Conservation (phyloP, 2,329 filamentous ascomycete species). For the Byssoonygena ceratinophila region DNA sequence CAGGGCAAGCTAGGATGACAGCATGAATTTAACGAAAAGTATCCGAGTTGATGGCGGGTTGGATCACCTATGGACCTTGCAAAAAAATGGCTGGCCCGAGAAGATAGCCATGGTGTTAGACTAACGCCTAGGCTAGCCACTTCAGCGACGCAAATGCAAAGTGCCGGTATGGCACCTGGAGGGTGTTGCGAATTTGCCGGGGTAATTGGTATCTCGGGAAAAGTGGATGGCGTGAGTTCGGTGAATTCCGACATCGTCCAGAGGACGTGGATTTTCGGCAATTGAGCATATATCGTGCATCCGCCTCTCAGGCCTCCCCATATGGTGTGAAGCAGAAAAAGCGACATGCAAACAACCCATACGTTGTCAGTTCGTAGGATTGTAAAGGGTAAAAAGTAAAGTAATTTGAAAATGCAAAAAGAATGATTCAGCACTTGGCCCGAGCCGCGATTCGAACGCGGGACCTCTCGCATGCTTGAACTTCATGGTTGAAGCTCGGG, state of each 20-base stretch:
- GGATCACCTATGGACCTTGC: too few relatives aligned
- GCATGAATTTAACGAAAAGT: too few relatives aligned
- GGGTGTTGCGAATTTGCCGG: not conserved
- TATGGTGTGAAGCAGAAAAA: too few relatives aligned
- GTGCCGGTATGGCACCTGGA: not conserved
- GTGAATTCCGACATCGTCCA: not conserved
- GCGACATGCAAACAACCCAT: too few relatives aligned
- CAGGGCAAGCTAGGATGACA: not conserved
- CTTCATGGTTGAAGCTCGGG: conserved; percentile 13
- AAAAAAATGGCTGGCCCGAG: too few relatives aligned
- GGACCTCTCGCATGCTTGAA: conserved; percentile 15
- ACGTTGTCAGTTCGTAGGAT: too few relatives aligned
- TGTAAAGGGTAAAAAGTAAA: too few relatives aligned
- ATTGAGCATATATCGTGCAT: too few relatives aligned
- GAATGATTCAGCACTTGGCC: not conserved
- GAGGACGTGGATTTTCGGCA: not conserved
- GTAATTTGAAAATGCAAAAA: not conserved
- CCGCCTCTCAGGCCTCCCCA: too few relatives aligned
- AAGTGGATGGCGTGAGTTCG: not conserved
- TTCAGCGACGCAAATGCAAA: not conserved
- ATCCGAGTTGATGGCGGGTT: too few relatives aligned
- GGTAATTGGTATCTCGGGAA: not conserved
- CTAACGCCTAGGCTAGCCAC: not conserved
- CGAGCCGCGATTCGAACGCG: conserved; percentile 16
- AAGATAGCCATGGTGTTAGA: too few relatives aligned